phyloP scores from a whole-genome alignment of 1,284 basidiomycete species.

The Cutaneotrichosporon cutaneum region DNA sequence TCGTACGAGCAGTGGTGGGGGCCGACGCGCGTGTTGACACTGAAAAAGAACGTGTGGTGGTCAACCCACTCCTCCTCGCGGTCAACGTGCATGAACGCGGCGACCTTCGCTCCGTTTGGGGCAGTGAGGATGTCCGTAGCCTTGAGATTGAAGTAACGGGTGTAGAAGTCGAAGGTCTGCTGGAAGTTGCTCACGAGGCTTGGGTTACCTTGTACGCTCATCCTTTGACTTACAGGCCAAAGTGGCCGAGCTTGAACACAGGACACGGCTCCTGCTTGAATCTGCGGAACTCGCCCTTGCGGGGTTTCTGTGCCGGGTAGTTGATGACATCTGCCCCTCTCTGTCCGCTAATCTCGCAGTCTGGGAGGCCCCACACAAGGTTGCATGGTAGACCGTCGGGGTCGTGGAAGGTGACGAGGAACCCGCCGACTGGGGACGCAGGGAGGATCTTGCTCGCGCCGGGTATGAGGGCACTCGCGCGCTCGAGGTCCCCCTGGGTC shows the following conservation, averaged over 20 bases:
- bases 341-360: not conserved
- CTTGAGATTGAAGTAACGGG: conserved; percentile 29
- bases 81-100: conserved; percentile 30
- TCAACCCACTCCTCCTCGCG: conserved; percentile 30
- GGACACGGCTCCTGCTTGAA: conserved; percentile 25
- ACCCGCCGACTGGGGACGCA: conserved; percentile 28
- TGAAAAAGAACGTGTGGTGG: conserved; percentile 34
- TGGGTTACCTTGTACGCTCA: not conserved
- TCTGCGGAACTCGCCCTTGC: conserved; percentile 20
- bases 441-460: conserved; percentile 18
- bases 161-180: conserved; percentile 28
- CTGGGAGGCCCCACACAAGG: conserved; percentile 28
- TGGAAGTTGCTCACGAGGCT: conserved; percentile 24
- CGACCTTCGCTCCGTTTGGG: conserved; percentile 20
- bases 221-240: conserved; percentile 23
- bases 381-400: conserved; percentile 29
- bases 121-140: conserved; percentile 28
- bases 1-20: conserved; percentile 32
- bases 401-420: conserved; percentile 28
- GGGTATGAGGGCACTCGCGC: conserved; percentile 20
- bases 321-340: not conserved
- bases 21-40: conserved; percentile 16
- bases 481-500: conserved; percentile 29
- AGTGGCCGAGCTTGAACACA: conserved; percentile 32
- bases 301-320: conserved; percentile 16